Evolutionary conservation across 2,329 filamentous ascomycete species (phyloP).

Genomic region (Aspergillus caelatus): DNA sequence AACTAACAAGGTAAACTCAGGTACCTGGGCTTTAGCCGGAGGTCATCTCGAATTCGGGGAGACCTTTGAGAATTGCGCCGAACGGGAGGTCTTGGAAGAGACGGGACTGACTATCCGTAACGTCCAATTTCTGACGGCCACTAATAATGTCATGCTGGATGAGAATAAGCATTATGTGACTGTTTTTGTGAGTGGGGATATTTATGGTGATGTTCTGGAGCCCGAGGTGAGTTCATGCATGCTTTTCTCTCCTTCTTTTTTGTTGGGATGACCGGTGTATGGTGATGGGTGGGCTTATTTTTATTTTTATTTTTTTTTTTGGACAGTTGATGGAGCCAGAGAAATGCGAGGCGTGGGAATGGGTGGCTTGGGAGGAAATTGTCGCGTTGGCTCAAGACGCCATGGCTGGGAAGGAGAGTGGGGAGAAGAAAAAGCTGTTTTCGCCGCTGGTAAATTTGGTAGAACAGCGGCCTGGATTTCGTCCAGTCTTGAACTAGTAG

Average conservation of each 20-base stretch:
- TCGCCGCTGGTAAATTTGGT: background rate
- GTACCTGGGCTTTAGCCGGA: slow-evolving; percentile 68
- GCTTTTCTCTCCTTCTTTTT: background rate
- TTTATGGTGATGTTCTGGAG: slow-evolving; percentile 51
- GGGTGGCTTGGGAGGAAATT: slow-evolving; percentile 53
- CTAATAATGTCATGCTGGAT: slow-evolving; percentile 65
- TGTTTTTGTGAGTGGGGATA: slow-evolving; percentile 63
- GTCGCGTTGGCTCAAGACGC: background rate
- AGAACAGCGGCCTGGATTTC: background rate
- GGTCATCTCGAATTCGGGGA: slow-evolving; percentile 75
- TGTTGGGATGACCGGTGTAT: background rate
- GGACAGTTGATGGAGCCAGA: slow-evolving; percentile 46
- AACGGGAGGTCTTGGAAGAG: slow-evolving; percentile 70
- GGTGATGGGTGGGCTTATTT: background rate
- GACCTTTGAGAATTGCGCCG: slow-evolving; percentile 62
- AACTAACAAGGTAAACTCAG: slow-evolving; percentile 33
- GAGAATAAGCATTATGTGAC: slow-evolving; percentile 73
- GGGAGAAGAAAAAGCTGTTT: background rate
- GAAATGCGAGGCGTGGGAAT: slow-evolving; percentile 60
- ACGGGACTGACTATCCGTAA: slow-evolving; percentile 63
- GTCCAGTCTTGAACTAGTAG: background rate
- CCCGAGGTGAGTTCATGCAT: slow-evolving; percentile 53
- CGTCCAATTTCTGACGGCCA: slow-evolving; percentile 60
- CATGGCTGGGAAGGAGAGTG: background rate
- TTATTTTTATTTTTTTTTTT: too few species aligned